Conservation (phyloP, 2,329 filamentous ascomycete genomes). For the Podosphaera fusca region DNA sequence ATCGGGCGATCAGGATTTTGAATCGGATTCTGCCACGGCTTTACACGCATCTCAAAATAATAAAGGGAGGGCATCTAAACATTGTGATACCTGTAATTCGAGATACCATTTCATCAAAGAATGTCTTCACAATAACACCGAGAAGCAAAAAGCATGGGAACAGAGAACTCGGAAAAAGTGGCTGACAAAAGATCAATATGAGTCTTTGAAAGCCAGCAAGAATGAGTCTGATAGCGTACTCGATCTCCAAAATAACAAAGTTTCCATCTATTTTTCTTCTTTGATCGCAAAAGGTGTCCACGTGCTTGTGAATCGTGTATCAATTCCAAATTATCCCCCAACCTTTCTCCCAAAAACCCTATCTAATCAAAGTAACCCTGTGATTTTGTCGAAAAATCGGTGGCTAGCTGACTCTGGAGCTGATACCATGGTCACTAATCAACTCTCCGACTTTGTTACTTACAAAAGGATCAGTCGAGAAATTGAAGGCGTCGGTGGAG, state of each 20-base stretch:
- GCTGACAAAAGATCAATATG: not conserved
- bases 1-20: not conserved
- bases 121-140: not conserved
- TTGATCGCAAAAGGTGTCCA: not conserved
- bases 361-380: not conserved
- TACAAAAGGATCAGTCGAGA: not conserved
- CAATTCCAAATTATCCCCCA: not conserved
- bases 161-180: not conserved
- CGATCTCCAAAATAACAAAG: not conserved
- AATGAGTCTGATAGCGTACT: not conserved
- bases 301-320: not conserved
- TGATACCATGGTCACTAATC: not conserved
- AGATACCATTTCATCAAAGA: not conserved
- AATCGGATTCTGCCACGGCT: not conserved
- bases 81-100: not conserved
- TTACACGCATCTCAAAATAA: not conserved
- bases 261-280: not conserved
- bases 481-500: not conserved
- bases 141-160: not conserved
- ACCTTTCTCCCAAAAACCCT: not conserved
- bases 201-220: not conserved
- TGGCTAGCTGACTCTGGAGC: constrained; percentile 1
- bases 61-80: not conserved
- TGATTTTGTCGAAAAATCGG: not conserved
- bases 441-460: not conserved